These are phyloP conservation scores for Aleurites moluccanus DNA, from an alignment of 441 rosid genomes.

Conservation along the genomic window DNA sequence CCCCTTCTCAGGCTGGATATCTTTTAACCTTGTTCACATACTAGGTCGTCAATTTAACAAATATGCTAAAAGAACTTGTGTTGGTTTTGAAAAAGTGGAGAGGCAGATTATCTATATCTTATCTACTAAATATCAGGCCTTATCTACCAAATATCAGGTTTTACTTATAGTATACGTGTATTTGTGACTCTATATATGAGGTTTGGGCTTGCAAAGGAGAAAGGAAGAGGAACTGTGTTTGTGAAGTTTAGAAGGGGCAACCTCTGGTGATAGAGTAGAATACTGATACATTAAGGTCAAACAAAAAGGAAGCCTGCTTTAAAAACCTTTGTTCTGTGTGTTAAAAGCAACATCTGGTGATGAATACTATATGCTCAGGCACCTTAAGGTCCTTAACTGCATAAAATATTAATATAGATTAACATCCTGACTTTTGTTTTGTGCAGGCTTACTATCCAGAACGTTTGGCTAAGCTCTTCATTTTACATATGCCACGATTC, in stretches of 20 bases:
- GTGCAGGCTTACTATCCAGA: conserved; percentile 82
- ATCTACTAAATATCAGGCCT: not conserved
- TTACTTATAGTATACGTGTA: not conserved
- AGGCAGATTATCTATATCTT: not conserved
- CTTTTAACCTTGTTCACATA: no score
- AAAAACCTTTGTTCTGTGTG: not conserved
- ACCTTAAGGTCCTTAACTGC: not conserved
- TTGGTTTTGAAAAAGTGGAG: not conserved
- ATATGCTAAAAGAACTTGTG: not conserved
- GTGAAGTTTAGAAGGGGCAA: not conserved
- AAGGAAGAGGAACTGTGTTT: not conserved
- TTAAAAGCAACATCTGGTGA: not conserved
- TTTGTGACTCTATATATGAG: not conserved
- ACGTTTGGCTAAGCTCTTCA: conserved; percentile 59
- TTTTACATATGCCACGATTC: conserved; percentile 72
- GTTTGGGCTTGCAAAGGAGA: not conserved
- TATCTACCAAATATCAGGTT: not conserved
- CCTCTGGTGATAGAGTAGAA: not conserved
- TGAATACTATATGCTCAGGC: not conserved
- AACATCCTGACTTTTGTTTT: not conserved
- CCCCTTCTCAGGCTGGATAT: no score
- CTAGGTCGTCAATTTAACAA: no score
- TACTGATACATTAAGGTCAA: not conserved
- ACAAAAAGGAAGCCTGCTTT: not conserved
- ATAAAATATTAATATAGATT: no score